Evolutionary conservation across 1,284 basidiomycete genomes (phyloP).

Genomic region (Naganishia sp.): DNA sequence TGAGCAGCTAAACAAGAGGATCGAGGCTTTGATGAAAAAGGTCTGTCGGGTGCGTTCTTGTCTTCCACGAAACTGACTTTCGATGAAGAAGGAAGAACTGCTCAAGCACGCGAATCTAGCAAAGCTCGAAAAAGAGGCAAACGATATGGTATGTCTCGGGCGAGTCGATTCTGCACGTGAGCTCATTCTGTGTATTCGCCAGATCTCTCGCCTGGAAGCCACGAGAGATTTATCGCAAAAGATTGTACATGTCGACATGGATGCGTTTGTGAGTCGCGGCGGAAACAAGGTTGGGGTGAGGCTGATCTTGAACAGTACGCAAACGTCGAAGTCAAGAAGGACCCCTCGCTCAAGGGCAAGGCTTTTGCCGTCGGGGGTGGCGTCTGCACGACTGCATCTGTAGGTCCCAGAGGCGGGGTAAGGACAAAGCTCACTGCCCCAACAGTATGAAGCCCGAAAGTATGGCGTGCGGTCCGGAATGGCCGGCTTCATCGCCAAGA

Average conservation of each 20-base stretch:
- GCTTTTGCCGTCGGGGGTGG: constrained; percentile 79
- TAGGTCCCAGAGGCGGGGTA: constrained; percentile 32
- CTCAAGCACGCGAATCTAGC: constrained; percentile 41
- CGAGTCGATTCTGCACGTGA: background rate
- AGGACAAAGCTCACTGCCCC: background rate
- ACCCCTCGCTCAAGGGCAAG: constrained; percentile 77
- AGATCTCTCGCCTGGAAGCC: constrained; percentile 75
- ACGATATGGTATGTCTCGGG: constrained; percentile 44
- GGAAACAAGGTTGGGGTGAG: background rate
- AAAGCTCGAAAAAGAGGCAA: constrained; percentile 46
- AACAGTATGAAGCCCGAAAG: constrained; percentile 69
- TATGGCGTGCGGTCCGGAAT: constrained; percentile 86
- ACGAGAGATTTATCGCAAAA: constrained; percentile 75
- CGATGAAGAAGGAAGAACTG: constrained; percentile 47
- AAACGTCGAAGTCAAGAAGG: constrained; percentile 64
- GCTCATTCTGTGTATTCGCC: background rate
- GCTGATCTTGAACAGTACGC: constrained; percentile 44
- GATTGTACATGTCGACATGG: constrained; percentile 59
- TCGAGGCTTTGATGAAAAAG: constrained; percentile 48
- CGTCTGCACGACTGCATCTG: constrained; percentile 73
- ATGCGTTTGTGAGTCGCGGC: constrained; percentile 46
- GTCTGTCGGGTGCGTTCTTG: constrained; percentile 34
- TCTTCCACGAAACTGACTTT: background rate
- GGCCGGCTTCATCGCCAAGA: constrained; percentile 90
- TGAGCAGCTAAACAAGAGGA: constrained; percentile 49